Evolutionary conservation across 2,329 filamentous ascomycete species (phyloP), one percentile per base, ranked within the genome.

Genomic region (Cladosporium sp.): DNA sequence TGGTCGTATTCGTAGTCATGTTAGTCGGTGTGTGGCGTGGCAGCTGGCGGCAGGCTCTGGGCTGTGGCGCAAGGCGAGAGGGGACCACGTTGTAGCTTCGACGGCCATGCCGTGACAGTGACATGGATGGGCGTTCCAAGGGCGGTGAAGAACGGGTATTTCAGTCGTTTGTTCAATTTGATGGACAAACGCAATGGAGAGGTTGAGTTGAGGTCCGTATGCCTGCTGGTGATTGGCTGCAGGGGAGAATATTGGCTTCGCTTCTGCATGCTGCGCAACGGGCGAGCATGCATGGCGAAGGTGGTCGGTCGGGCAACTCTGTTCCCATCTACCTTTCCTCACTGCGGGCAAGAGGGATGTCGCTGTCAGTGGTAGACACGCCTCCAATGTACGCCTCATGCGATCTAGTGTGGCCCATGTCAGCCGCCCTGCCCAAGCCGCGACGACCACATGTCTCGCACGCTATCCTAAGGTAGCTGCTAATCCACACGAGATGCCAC

Each of bases 361-460:
- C 19, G 47, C n/a, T 36, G 52, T 42, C 39, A 17, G 36, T 36
- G 22, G 15, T 37, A 36, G n/a, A 19, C 8, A 40, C 50, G 36
- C 22, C 37, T 55, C 51, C 15, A n/a, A 30, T 37, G 37, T n/a
- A 28, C 22, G 49, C 38, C 28, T 22, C 38, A 43, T 43, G 25
- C 25, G 39, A 55, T 36, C 19, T 43, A 25, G 51, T 38, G 25
- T 34, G 38, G 38, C 19, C 43, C 42, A 56, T 38, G 54, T 25
- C 54, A 39, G 38, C 25, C 28, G 22, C 34, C 54, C 34, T 56
- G 42, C 12, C 7, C 30, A 49, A 39, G 54, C 36, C 52, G 30
- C 30, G 30, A 47, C 40, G 19, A 55, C 40, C 54, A 56, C 54
- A 56, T 56, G 54, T 56, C 42, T 49, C 22, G 54, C 54, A 56